Base-by-base conservation (phyloP, 257 asterid genomes). In the Gardenia jasminoides region DNA sequence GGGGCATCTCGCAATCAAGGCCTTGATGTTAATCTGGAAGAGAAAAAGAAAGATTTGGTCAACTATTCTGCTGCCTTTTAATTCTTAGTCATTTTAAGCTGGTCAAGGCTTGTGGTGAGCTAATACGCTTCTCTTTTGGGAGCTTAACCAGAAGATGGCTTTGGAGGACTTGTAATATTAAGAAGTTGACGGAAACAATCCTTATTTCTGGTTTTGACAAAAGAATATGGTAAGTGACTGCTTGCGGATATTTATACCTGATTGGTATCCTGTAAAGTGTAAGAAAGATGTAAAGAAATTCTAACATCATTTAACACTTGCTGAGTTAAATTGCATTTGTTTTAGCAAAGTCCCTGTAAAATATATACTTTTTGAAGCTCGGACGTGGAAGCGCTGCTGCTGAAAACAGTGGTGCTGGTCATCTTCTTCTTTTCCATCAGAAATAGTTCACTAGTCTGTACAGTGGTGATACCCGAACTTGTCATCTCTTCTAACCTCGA, bases 1-100 rank as follows among this genome's bases (percentile, higher is more conserved):
- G 84, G 82, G 77, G 43, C 88, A 39, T 72, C 89, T 19, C 84
- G 74, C 71, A 79, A 77, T 36, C 87, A 88, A 0, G 82, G 78
- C 22, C 82, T 75, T 30, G 86, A 85, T 19, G 74, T 74, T 43
- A 79, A 71, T 43, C 81, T 30, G 20, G 88, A 81, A 59, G 77
- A 82, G 43, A 66, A 80, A 22, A 67, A 75, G 68, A 20, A 28
- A 19, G 65, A 59, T 61, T 46, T 39, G 1, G 31, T 58, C 16
- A 81, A 70, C 56, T 41, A 59, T 70, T 61, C 78, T 75, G 80
- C 56, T 70, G 80, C 66, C 36, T 81, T 81, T 70, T 70, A 80
- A 47, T 16, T 74, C 48, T 46, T 71, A 44, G 24, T 59, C 75
- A 41, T 75, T 36, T 56, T 48, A n/a, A 74, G 65, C 72, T 80